Conservation (phyloP, 2,329 filamentous ascomycete genomes). For the Arachnomyces sp. region DNA sequence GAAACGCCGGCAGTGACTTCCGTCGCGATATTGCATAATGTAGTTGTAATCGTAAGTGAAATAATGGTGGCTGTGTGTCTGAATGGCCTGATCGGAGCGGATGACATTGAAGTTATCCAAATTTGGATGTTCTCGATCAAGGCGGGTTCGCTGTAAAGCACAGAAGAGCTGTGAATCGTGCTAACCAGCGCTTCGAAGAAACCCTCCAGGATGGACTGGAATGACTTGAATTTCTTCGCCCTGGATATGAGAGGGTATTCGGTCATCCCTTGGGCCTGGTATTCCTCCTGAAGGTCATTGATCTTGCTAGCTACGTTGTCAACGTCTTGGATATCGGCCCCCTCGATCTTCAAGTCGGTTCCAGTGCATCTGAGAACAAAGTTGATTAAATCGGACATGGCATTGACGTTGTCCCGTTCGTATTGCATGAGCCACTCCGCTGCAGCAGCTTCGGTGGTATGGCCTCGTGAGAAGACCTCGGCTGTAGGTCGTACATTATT, state of each 20-base stretch:
- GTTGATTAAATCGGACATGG: conserved; percentile 54
- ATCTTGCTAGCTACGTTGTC: conserved; percentile 77
- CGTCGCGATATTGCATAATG: conserved; percentile 65
- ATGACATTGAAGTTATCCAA: conserved; percentile 89
- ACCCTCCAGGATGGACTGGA: conserved; percentile 66
- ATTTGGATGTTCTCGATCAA: conserved; percentile 82
- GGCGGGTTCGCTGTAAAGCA: conserved; percentile 67
- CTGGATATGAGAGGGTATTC: conserved; percentile 90
- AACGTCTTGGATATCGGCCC: conserved; percentile 78
- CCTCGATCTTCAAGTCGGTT: conserved; percentile 68
- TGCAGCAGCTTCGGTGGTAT: conserved; percentile 49
- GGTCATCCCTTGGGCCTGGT: conserved; percentile 72
- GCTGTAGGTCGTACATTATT: conserved; percentile 33
- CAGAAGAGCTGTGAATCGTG: conserved; percentile 71
- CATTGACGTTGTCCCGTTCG: conserved; percentile 47
- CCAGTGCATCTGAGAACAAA: conserved; percentile 63
- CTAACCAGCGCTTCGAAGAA: conserved; percentile 74
- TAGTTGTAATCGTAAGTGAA: conserved; percentile 68
- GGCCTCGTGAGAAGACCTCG: conserved; percentile 52
- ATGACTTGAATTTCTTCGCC: conserved; percentile 66
- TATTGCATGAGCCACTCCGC: conserved; percentile 53
- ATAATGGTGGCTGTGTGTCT: conserved; percentile 88
- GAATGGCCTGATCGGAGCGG: conserved; percentile 78
- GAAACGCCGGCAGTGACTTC: conserved; percentile 65
- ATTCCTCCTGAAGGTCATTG: conserved; percentile 78